Base-by-base conservation (phyloP, 148 eudicot genomes). In the Fagopyrum tataricum region DNA sequence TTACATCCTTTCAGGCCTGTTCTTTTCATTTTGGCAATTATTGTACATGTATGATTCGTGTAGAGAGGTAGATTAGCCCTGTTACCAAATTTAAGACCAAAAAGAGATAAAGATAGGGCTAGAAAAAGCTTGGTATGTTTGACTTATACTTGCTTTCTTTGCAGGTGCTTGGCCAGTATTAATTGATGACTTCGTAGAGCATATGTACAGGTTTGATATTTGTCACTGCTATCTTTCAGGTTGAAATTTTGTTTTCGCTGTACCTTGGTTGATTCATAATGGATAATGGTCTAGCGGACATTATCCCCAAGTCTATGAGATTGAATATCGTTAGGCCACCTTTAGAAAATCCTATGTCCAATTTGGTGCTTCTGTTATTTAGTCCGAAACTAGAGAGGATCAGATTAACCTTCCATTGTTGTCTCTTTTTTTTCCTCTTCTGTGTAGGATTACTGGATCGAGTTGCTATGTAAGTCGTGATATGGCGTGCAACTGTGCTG, bases 81-180 rank as follows among this genome's bases (percentile, higher is more conserved):
- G 12, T 58, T 23, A 49, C 20, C 53, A 15, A 49, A 49, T 18
- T 10, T 7, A 21, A 58, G 6, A 58, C 4, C 20, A 2, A 23
- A 23, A 21, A 18, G 21, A n/a, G 4, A 21, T 26, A 37, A 58
- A 7, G 8, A 58, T 2, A 13, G 5, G 55, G 55, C 55, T 49
- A 66, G 13, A 66, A 43, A 4, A 5, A 5, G 7, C n/a, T 42
- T 37, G 48, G 72, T 44, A n/a, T 70, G 51, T 46, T 20, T 23
- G 15, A 4, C 37, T 71, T 26, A n/a, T 26, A 4, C 18, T 49
- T 41, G 18, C 56, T 48, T 46, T 21, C 48, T 58, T 73, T 75
- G 76, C 90, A 89, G 98, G 97, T 82, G 97, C 98, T 74, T 94
- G 98, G 98, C 98, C 98, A 17, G 80, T 89, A 67, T 74, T 93